A percentile compares a stretch with the other conserved stretches of the same genome.
These are phyloP conservation scores for Aspergillus texensis DNA, from an alignment of 2,329 filamentous ascomycete species.

Conservation along the genomic window DNA sequence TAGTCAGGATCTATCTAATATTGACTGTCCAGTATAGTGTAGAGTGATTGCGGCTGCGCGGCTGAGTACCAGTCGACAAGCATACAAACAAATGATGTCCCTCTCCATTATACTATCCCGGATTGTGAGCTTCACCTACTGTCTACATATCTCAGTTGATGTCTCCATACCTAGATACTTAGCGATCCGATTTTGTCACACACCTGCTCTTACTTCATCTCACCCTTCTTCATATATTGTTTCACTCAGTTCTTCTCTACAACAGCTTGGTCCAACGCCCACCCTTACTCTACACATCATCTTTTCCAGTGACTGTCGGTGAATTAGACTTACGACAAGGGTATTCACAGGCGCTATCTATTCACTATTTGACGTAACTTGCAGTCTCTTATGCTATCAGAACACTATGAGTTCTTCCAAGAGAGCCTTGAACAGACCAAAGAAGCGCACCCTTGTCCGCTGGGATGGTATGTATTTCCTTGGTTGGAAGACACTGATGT, in stretches of 20 bases:
- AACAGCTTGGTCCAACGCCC: background rate
- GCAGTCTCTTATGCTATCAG: background rate
- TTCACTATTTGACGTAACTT: background rate
- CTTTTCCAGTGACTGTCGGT: background rate
- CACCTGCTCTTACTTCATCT: background rate
- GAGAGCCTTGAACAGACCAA: conserved; percentile 28
- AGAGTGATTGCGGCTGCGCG: background rate
- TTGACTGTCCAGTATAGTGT: background rate
- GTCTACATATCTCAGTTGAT: background rate
- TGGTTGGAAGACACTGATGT: background rate
- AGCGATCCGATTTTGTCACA: too few relatives aligned
- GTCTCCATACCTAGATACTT: background rate
- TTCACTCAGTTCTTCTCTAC: background rate
- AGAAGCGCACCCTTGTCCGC: conserved; percentile 43
- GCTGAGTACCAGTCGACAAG: background rate
- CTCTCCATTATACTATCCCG: background rate
- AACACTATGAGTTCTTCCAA: conserved; percentile 7
- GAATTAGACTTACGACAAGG: background rate
- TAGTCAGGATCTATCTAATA: background rate
- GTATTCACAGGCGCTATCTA: background rate
- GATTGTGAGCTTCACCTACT: background rate
- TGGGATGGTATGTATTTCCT: conserved; percentile 43
- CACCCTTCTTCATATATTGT: background rate
- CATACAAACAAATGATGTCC: background rate
- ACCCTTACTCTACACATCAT: background rate